Evolutionary conservation across 192 early-diverging fungal genomes (phyloP), one percentile per base, ranked within the genome.

Genomic region (Coemansia sp.): DNA sequence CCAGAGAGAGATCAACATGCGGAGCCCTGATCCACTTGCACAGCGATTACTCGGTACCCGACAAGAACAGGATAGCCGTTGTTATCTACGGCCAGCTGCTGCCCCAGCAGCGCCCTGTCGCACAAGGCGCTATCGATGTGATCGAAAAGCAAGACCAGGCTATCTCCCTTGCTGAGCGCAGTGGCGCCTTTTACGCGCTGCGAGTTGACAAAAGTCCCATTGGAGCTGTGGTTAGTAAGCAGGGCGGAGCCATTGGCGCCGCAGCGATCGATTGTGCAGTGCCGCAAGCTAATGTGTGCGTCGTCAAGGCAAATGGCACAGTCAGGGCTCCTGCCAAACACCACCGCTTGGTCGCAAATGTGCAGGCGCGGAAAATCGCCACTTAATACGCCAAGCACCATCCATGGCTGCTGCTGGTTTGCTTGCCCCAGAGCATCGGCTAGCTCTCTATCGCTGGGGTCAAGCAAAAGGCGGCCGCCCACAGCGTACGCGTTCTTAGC

Each of bases 141-240:
- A 36, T 76, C 67, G 34, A 72, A 81, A 3, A 81, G 64, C 9
- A 81, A 50, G 11, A 81, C 73, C 3, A 81, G 3, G 33, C 76
- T 69, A 42, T 81, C 79, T 6, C 64, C 70, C 18, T 67, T 48
- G 6, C 56, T 59, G 13, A 81, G 68, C 11, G 12, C 48, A n/a
- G 20, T 31, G 2, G 67, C 37, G 1, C 36, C 50, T 13, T 75
- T 64, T 33, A 73, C 28, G 13, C 48, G 50, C 36, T 39, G 37
- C 16, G 73, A 55, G 58, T 81, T 81, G 25, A 81, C 73, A 31
- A 65, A 81, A 0, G 73, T 76, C 39, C 79, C 79, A 26, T 76
- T 81, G 10, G 61, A 55, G 62, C 77, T 78, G 37, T 43, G 57
- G 39, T 70, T 76, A 20, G 48, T 42, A 26, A 76, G 58, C 21